Evolutionary conservation across 2,329 filamentous ascomycete species (phyloP).

Genomic region (Tympanopsis confertula): DNA sequence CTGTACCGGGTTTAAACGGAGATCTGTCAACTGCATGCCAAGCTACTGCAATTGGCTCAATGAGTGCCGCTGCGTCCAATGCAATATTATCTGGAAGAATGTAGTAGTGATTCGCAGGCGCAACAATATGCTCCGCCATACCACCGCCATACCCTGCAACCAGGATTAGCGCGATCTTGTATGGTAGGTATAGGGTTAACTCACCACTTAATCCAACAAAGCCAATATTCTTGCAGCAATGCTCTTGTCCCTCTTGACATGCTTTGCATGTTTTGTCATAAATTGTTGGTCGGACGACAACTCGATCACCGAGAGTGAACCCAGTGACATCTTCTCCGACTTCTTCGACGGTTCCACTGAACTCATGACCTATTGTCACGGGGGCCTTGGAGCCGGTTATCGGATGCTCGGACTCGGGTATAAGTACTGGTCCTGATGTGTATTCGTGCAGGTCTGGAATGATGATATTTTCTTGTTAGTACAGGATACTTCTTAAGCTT

Average conservation of each 20-base stretch:
- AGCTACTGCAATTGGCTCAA: constrained; percentile 51
- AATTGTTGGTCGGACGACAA: constrained; percentile 48
- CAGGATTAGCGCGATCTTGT: constrained; percentile 31
- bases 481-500: too few species aligned
- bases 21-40: constrained; percentile 49
- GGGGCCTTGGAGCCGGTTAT: constrained; percentile 45
- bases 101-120: constrained; percentile 6
- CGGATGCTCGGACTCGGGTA: constrained; percentile 38
- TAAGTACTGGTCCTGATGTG: constrained; percentile 31
- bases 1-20: constrained; percentile 29
- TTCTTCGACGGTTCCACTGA: constrained; percentile 46
- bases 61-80: constrained; percentile 29
- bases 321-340: constrained; percentile 35
- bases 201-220: constrained; percentile 35
- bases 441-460: constrained; percentile 43
- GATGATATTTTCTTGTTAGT: too few species aligned
- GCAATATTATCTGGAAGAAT: constrained; percentile 13
- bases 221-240: constrained; percentile 43
- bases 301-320: constrained; percentile 40
- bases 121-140: constrained; percentile 27
- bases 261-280: constrained; percentile 42
- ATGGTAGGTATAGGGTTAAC: constrained; percentile 42
- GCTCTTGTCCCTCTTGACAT: constrained; percentile 38
- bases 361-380: constrained; percentile 53
- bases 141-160: constrained; percentile 35